phyloP scores from a whole-genome alignment of 257 asterid species.

The Solanum habrochaites region DNA sequence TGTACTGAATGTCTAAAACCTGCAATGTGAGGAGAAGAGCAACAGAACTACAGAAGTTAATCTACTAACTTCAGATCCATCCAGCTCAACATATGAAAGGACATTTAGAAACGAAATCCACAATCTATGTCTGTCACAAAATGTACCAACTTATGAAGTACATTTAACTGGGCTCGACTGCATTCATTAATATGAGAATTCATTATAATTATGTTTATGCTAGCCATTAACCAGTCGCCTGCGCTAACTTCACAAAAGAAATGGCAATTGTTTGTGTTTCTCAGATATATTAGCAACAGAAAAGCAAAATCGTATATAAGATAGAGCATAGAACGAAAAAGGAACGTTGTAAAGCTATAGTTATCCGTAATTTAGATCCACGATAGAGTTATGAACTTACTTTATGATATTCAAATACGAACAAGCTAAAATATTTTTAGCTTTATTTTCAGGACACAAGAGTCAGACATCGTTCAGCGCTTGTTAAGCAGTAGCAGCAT shows the following conservation, averaged over 20 bases:
- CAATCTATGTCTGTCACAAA: not conserved
- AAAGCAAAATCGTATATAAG: not conserved
- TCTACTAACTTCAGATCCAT: too few species aligned
- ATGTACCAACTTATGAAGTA: not conserved
- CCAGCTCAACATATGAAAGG: too few species aligned
- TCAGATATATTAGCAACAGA: not conserved
- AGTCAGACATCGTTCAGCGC: not conserved
- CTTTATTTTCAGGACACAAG: not conserved
- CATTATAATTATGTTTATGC: not conserved
- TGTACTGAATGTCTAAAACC: not conserved
- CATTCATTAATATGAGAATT: too few species aligned
- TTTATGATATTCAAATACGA: not conserved
- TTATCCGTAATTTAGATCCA: not conserved
- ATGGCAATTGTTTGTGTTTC: not conserved
- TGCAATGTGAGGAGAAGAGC: not conserved
- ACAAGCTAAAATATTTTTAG: not conserved
- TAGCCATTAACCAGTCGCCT: not conserved
- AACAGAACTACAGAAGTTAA: not conserved
- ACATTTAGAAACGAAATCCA: not conserved
- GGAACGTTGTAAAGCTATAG: not conserved
- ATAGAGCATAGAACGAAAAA: not conserved
- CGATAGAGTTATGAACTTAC: not conserved
- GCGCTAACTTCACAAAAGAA: not conserved
- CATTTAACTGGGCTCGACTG: not conserved
- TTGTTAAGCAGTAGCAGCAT: conserved; percentile 6